Evolutionary conservation across 1,139 yeast species (phyloP).

Genomic region (Yamadazyma oceani): DNA sequence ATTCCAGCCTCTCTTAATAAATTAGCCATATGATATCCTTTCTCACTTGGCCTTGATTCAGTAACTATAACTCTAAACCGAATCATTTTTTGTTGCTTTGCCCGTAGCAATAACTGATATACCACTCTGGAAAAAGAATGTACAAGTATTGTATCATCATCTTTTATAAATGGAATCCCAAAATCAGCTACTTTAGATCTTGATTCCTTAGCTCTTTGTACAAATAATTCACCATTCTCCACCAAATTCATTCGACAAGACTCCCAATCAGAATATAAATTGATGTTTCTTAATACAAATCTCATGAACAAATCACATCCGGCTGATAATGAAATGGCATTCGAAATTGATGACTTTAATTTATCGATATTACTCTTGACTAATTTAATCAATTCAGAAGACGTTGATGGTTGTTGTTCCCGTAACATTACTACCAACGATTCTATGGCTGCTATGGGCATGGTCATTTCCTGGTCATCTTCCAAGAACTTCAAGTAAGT

Average conservation of each 20-base stretch:
- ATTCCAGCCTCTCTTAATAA: slow-evolving; percentile 71
- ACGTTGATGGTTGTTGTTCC: slow-evolving; percentile 84
- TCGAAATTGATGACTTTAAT: slow-evolving; percentile 76
- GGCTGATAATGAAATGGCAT: slow-evolving; percentile 90
- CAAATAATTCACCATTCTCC: slow-evolving; percentile 90
- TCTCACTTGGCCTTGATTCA: slow-evolving; percentile 85
- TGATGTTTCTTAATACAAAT: slow-evolving; percentile 86
- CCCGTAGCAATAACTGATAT: slow-evolving; percentile 67
- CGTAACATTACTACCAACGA: slow-evolving; percentile 81
- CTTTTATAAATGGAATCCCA: slow-evolving; percentile 87
- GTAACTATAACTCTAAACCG: slow-evolving; percentile 91
- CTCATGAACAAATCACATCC: slow-evolving; percentile 97
- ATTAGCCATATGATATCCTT: slow-evolving; percentile 76
- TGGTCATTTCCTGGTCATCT: slow-evolving; percentile 92
- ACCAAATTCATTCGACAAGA: slow-evolving; percentile 86
- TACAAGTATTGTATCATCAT: slow-evolving; percentile 86
- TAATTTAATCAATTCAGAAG: slow-evolving; percentile 85
- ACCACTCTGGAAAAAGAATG: slow-evolving; percentile 95
- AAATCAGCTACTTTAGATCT: slow-evolving; percentile 84
- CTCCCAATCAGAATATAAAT: slow-evolving; percentile 92
- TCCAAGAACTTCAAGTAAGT: slow-evolving; percentile 76
- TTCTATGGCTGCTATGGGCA: slow-evolving; percentile 99
- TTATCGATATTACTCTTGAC: slow-evolving; percentile 74
- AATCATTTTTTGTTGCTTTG: slow-evolving; percentile 65
- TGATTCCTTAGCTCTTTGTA: slow-evolving; percentile 87